phyloP scores from a whole-genome alignment of 306 rosid genomes.

The Morella rubra region DNA sequence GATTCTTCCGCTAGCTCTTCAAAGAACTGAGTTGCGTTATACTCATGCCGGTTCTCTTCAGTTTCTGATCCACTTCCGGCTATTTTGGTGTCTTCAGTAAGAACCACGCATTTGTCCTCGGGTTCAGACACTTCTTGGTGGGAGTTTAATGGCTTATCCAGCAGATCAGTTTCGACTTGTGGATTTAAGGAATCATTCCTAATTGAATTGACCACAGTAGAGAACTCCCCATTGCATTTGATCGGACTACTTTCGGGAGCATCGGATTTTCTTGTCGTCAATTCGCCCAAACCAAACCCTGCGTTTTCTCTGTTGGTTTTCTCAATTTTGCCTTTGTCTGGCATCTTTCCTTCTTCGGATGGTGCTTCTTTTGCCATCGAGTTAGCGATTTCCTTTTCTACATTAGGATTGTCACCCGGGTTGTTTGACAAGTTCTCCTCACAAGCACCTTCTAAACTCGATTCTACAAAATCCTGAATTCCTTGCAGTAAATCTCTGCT shows the following conservation, averaged over 20 bases:
- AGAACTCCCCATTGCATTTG: constrained; percentile 15
- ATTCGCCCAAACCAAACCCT: constrained; percentile 21
- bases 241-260: constrained; percentile 9
- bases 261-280: constrained; percentile 15
- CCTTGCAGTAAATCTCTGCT: constrained; percentile 22
- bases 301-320: constrained; percentile 23
- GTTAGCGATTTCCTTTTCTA: constrained; percentile 29
- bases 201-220: constrained; percentile 23
- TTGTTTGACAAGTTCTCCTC: constrained; percentile 5
- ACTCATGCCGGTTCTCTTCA: constrained; percentile 30
- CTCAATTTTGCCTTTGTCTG: constrained; percentile 12
- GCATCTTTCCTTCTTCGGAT: constrained; percentile 19
- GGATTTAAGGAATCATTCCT: constrained; percentile 26
- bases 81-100: constrained; percentile 30
- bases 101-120: constrained; percentile 33
- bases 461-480: constrained; percentile 19
- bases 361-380: constrained; percentile 29
- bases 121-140: constrained; percentile 28
- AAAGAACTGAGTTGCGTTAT: constrained; percentile 26
- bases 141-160: constrained; percentile 16
- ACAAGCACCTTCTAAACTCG: constrained; percentile 3
- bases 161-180: constrained; percentile 28
- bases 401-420: constrained; percentile 8
- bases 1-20: constrained; percentile 25
- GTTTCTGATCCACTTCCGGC: constrained; percentile 29